Conservation (phyloP, 208 protist species). For the Acanthamoeba lenticulata region DNA sequence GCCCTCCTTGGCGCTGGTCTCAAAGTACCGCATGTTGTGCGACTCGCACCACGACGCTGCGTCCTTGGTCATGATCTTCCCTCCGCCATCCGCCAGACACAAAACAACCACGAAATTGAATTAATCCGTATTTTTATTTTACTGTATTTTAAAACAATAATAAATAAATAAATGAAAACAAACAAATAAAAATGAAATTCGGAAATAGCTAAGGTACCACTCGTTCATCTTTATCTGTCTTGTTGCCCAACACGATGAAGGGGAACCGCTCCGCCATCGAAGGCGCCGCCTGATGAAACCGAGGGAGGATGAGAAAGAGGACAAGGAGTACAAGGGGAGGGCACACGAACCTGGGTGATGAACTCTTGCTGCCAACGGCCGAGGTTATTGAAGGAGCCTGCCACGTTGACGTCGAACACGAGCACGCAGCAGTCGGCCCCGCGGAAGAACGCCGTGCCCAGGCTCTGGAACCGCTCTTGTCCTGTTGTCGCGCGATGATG, state of each 20-base stretch:
- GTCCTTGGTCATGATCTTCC: slow-evolving; percentile 50
- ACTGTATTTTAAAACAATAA: not conserved
- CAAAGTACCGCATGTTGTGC: slow-evolving; percentile 15
- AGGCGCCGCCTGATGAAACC: not conserved
- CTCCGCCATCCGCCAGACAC: not conserved
- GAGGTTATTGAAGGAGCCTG: slow-evolving; percentile 56
- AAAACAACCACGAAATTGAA: too few species aligned
- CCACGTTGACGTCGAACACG: slow-evolving; percentile 85
- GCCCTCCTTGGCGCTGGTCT: slow-evolving; percentile 40
- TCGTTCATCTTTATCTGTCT: slow-evolving; percentile 92
- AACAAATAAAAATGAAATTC: not conserved
- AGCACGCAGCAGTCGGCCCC: slow-evolving; percentile 77
- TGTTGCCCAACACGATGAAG: slow-evolving; percentile 97
- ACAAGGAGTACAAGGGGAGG: too few species aligned
- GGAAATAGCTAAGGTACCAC: not conserved
- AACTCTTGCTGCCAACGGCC: slow-evolving; percentile 69
- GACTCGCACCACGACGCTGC: not conserved
- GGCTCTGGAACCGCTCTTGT: slow-evolving; percentile 74
- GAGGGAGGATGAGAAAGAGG: not conserved
- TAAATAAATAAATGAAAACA: not conserved
- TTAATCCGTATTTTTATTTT: not conserved
- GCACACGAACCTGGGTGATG: slow-evolving; percentile 25
- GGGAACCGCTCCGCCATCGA: slow-evolving; percentile 88
- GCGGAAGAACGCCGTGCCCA: slow-evolving; percentile 73
- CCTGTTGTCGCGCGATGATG: too few species aligned